A percentile compares a stretch with the other conserved stretches of the same genome.
Conservation (phyloP, 192 early-diverging fungal species). For the Podila horticola region DNA sequence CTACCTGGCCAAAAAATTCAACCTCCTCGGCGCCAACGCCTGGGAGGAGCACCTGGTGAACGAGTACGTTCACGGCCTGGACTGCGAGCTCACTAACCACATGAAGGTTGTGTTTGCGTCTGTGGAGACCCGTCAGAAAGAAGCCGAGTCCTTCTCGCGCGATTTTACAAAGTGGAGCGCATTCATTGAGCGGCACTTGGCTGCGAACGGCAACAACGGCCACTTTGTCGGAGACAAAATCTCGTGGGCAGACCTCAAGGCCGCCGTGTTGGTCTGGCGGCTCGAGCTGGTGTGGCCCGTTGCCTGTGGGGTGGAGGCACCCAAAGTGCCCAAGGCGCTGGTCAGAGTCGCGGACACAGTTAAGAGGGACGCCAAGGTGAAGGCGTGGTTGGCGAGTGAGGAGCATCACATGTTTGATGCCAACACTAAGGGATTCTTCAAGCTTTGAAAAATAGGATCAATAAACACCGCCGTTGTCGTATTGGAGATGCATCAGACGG, state of each 20-base stretch:
- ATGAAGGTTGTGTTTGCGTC: not conserved
- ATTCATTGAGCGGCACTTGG: conserved; percentile 54
- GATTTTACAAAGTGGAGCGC: conserved; percentile 8
- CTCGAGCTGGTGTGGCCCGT: not conserved
- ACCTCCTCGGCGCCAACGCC: conserved; percentile 28
- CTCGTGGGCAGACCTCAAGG: conserved; percentile 55
- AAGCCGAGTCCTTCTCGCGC: not conserved
- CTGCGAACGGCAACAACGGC: conserved; percentile 63
- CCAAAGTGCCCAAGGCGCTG: not conserved
- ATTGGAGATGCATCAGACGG: too few species aligned
- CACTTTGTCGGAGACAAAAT: conserved; percentile 60
- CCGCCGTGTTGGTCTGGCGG: conserved; percentile 13
- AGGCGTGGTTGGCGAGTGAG: not conserved
- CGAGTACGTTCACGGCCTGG: conserved; percentile 18
- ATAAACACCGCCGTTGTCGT: too few species aligned
- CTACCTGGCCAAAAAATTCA: conserved; percentile 35
- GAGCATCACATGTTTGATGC: not conserved
- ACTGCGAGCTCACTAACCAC: too few species aligned
- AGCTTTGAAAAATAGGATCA: not conserved
- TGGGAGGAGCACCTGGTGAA: conserved; percentile 37
- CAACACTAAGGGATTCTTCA: not conserved
- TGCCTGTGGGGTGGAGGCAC: conserved; percentile 2
- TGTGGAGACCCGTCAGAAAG: conserved; percentile 19
- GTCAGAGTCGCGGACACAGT: not conserved
- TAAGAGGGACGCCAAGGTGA: not conserved